Conservation (phyloP, 441 rosid genomes). For the Syzygium syzygioides region DNA sequence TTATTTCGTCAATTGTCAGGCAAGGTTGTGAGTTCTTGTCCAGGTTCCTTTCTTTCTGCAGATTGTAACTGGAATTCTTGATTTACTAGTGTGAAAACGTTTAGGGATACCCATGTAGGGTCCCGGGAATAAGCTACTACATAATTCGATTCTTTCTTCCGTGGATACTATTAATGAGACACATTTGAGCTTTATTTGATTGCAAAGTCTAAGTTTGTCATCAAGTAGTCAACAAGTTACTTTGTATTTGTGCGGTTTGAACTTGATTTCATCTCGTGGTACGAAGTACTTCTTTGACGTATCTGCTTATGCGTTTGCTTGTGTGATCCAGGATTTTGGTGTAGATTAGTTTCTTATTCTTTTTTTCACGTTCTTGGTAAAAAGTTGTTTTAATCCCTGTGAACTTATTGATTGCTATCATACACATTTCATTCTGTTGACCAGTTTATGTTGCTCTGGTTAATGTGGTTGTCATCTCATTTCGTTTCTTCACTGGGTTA, state of each 20-base stretch:
- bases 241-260: neutral
- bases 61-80: constrained; percentile 54
- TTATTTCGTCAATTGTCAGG: constrained; percentile 2
- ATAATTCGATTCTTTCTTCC: constrained; percentile 31
- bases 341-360: neutral
- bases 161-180: constrained; percentile 18
- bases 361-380: neutral
- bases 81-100: constrained; percentile 60
- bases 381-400: neutral
- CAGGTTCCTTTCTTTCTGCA: constrained; percentile 48
- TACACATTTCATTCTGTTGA: neutral
- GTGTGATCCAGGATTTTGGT: neutral
- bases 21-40: constrained; percentile 11
- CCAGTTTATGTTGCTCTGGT: neutral
- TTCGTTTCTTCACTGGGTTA: neutral
- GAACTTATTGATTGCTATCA: neutral
- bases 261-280: neutral
- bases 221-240: neutral
- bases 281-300: neutral
- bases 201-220: neutral
- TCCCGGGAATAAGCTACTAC: constrained; percentile 47
- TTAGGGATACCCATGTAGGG: constrained; percentile 67
- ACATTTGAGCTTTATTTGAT: constrained; percentile 11
- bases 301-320: neutral
- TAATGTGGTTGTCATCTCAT: neutral